Evolutionary conservation across 2,329 filamentous ascomycete species (phyloP), one percentile per base, ranked within the genome.

Genomic region (Trichothecium sympodiale): DNA sequence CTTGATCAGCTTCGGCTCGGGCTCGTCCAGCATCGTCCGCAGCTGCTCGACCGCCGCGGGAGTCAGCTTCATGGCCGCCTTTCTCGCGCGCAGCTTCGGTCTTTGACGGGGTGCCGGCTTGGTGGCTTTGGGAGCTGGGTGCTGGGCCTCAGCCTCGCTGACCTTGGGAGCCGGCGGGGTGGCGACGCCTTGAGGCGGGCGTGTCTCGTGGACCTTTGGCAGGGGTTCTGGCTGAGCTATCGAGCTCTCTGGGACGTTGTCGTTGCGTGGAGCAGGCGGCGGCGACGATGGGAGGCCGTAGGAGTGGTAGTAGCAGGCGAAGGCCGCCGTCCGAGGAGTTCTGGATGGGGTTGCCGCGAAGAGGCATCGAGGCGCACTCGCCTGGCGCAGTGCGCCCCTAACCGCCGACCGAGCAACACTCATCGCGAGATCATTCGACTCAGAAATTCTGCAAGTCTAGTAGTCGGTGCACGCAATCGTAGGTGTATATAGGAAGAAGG

Each of bases 1-100:
- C 49, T 91, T 80, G 56, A 98, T 94, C 45, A 94, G 70, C 62
- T 94, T 94, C 3, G 88, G 87, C 17, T 91, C 78, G 0, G 91
- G 91, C 50, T 87, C 80, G 41, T 88, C 76, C 6, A 95, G 71
- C 27, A 98, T 62, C 14, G 71, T 69, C 39, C 76, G 76, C 25
- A 98, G 68, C 49, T 94, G 87, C 32, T 78, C 67, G 3, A 94
- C 80, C 0, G 91, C 91, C 1, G 77, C 64, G 0, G 83, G 74
- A 0, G 88, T 88, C 17, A 98, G 70, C 46, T 76, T 85, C 67
- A 98, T 89, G 2, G 89, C 86, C 1, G 91, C 88, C 64, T 96
- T 96, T 38, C 88, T 78, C 10, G 89, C 74, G 3, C 64, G 61
- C 28, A 61, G 49, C 50, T 56, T 58, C 3, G 57, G 41, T 31